Conservation (phyloP, 2,329 filamentous ascomycete genomes). For the Epichloe sylvatica region DNA sequence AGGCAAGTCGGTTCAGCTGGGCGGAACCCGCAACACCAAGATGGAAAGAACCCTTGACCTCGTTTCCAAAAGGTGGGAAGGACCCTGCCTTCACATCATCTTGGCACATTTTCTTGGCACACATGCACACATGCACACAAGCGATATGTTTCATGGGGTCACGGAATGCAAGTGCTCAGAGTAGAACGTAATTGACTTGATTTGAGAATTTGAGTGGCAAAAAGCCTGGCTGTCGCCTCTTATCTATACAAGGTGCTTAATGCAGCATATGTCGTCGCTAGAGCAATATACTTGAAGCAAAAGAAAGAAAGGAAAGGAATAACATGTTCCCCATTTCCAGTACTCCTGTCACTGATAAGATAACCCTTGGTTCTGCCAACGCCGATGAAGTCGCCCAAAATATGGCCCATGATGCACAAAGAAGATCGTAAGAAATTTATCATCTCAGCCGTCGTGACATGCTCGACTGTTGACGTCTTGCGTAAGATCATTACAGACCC, state of each 20-base stretch:
- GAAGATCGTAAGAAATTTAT: neutral
- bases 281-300: neutral
- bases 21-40: too few species aligned
- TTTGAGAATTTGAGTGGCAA: neutral
- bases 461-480: neutral
- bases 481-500: constrained; percentile 15
- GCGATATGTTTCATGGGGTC: too few species aligned
- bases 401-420: constrained; percentile 4
- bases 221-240: constrained; percentile 4
- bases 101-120: too few species aligned
- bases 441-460: neutral
- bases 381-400: constrained; percentile 1
- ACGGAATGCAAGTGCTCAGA: neutral
- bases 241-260: constrained; percentile 6
- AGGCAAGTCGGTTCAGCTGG: too few species aligned
- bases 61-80: too few species aligned
- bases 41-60: too few species aligned
- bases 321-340: neutral
- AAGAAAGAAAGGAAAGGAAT: neutral
- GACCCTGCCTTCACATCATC: neutral
- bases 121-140: neutral
- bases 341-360: neutral
- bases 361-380: constrained; percentile 2
- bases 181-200: neutral
- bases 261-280: neutral